Base-by-base conservation (phyloP, 1,284 basidiomycete genomes). In the Pascua sp. region DNA sequence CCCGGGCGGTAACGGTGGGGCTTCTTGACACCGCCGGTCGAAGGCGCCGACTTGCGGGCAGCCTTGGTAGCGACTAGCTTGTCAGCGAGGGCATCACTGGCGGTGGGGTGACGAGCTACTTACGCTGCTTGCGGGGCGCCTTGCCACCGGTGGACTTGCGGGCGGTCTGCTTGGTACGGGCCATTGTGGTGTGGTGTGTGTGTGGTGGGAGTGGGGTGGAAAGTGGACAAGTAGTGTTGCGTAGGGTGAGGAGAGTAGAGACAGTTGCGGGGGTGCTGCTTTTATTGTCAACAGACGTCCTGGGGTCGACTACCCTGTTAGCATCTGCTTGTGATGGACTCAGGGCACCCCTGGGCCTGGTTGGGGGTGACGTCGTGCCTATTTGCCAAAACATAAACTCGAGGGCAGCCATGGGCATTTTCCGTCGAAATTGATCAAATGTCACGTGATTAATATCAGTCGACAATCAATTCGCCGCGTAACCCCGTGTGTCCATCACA, bases 71-170 rank as follows among this genome's bases (percentile, higher is more conserved):
- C 79, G 67, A 73, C 70, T 72, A 47, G n/a, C 43, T 7, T 18
- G 48, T 36, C 11, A 60, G 46, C n/a, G n/a, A n/a, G n/a, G n/a
- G n/a, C n/a, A n/a, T n/a, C n/a, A n/a, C n/a, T n/a, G n/a, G n/a
- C n/a, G n/a, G n/a, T n/a, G n/a, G n/a, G n/a, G 49, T 42, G 37
- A 41, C 9, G 42, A 24, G 42, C 37, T 10, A 53, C 52, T 57
- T 32, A 57, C 53, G 77, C 67, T 81, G 80, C 77, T 81, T 81
- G 61, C 79, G 73, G 53, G 80, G 80, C 32, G 79, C 80, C 71
- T 81, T 80, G 63, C 78, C 79, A 71, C 83, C 82, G 65, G 83
- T 84, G 49, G 82, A 83, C 76, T 84, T 84, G 64, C 84, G 82
- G 60, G 83, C 84, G 68, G 84, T 85, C 78, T 85, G 84, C 83